Percentiles rank a stretch among this genome's conserved stretches.
Conservation (phyloP, 352 stramenopile genomes). For the Globisporangium acanthophoron region DNA sequence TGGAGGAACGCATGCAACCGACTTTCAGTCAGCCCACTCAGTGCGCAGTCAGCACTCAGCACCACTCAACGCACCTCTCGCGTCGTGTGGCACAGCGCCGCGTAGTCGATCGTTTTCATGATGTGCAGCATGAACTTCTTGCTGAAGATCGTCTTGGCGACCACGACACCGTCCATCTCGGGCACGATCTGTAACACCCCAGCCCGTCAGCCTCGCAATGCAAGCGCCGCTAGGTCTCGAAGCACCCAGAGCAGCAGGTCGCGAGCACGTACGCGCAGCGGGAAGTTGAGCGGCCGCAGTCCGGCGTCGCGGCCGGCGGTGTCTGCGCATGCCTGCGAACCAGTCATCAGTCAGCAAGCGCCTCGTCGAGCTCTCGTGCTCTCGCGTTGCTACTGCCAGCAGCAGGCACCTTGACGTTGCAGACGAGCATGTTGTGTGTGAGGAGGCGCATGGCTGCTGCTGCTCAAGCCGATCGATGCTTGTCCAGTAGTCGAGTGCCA, state of each 20-base stretch:
- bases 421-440: constrained; percentile 87
- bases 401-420: constrained; percentile 64
- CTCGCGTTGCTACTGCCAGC: too few relatives aligned
- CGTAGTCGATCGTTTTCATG: constrained; percentile 84
- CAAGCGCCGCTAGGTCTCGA: constrained; percentile 1
- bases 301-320: constrained; percentile 59
- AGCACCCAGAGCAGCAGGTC: too few relatives aligned
- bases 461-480: neutral
- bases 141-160: constrained; percentile 74
- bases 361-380: too few relatives aligned
- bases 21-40: too few relatives aligned
- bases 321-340: constrained; percentile 59
- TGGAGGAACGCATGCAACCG: constrained; percentile 11
- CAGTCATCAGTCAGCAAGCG: neutral
- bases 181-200: constrained; percentile 49
- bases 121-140: constrained; percentile 86
- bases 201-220: neutral
- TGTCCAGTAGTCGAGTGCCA: neutral
- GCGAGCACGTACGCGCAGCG: constrained; percentile 41
- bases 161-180: constrained; percentile 74
- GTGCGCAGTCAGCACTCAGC: neutral
- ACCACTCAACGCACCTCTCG: constrained; percentile 38
- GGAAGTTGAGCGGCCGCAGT: constrained; percentile 70
- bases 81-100: constrained; percentile 62
- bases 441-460: constrained; percentile 62